A percentile compares a stretch with the other conserved stretches of the same genome.
Conservation (phyloP, 225 moss, liverwort and hornwort genomes). For the Straminergon stramineum region DNA sequence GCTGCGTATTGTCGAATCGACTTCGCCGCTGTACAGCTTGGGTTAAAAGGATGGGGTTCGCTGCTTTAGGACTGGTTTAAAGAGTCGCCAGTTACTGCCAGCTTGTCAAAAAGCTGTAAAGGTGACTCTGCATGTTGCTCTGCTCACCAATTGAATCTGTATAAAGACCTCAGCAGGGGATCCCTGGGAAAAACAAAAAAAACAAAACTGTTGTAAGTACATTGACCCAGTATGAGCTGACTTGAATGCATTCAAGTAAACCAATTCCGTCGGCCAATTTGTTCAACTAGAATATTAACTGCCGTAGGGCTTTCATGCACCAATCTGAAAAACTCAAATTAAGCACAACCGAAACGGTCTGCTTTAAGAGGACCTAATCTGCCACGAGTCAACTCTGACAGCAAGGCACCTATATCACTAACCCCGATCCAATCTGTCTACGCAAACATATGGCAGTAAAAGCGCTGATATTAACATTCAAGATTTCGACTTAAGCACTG, state of each 20-base stretch:
- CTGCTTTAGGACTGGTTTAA: not conserved
- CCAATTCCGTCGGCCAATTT: not conserved
- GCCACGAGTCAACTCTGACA: not conserved
- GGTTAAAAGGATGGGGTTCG: not conserved
- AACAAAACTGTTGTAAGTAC: not conserved
- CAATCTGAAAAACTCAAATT: not conserved
- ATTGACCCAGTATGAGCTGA: not conserved
- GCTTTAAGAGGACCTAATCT: not conserved
- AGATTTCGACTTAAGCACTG: not conserved
- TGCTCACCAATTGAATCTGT: not conserved
- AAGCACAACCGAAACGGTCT: not conserved
- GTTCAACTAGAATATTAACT: not conserved
- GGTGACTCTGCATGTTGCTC: not conserved
- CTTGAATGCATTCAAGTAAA: not conserved
- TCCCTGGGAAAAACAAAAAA: constrained; percentile 3
- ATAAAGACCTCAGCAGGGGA: not conserved
- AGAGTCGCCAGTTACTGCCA: not conserved
- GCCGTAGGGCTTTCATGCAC: not conserved
- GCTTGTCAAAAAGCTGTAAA: not conserved
- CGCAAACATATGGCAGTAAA: not conserved
- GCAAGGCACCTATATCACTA: not conserved
- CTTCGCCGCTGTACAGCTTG: not conserved
- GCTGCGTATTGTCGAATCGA: not conserved
- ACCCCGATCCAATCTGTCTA: not conserved
- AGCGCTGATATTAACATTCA: not conserved